phyloP scores from a whole-genome alignment of 768 basidiomycete species.

The Paxillus involutus region DNA sequence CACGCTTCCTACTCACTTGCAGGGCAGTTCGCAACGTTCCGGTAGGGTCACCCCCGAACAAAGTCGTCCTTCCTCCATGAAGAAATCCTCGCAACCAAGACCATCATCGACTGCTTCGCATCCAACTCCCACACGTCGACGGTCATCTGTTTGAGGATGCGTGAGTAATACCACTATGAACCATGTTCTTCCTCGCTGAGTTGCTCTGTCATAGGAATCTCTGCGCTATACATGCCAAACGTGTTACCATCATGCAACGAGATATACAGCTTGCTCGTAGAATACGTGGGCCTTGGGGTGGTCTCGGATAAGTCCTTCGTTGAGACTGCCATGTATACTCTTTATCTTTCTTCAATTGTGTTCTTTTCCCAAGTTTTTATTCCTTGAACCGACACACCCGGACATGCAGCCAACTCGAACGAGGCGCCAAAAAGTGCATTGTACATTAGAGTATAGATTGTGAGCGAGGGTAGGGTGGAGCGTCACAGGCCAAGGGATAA shows the following conservation, averaged over 20 bases:
- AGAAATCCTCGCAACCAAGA: slow-evolving; percentile 13
- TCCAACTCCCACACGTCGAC: slow-evolving; percentile 14
- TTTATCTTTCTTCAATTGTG: background rate
- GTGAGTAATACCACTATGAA: slow-evolving; percentile 51
- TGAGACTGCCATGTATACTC: background rate
- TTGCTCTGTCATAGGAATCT: slow-evolving; percentile 64
- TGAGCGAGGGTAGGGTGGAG: slow-evolving; percentile 5
- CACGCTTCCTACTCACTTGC: slow-evolving; percentile 8
- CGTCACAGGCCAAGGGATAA: slow-evolving; percentile 9
- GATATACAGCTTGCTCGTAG: slow-evolving; percentile 96
- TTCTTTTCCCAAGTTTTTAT: background rate
- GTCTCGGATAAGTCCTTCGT: slow-evolving; percentile 47
- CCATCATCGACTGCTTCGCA: slow-evolving; percentile 15
- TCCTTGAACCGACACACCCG: background rate
- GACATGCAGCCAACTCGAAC: background rate
- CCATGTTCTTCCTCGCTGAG: background rate
- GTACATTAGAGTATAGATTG: slow-evolving; percentile 29
- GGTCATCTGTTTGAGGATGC: slow-evolving; percentile 94
- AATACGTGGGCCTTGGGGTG: slow-evolving; percentile 89
- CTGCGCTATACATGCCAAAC: slow-evolving; percentile 96
- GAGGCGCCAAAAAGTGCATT: slow-evolving; percentile 16
- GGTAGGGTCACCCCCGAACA: slow-evolving; percentile 24
- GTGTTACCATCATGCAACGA: slow-evolving; percentile 96
- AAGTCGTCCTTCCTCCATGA: background rate
- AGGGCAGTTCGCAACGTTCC: slow-evolving; percentile 19